phyloP scores from a whole-genome alignment of 352 stramenopile genomes.

The Phytophthora constricta region DNA sequence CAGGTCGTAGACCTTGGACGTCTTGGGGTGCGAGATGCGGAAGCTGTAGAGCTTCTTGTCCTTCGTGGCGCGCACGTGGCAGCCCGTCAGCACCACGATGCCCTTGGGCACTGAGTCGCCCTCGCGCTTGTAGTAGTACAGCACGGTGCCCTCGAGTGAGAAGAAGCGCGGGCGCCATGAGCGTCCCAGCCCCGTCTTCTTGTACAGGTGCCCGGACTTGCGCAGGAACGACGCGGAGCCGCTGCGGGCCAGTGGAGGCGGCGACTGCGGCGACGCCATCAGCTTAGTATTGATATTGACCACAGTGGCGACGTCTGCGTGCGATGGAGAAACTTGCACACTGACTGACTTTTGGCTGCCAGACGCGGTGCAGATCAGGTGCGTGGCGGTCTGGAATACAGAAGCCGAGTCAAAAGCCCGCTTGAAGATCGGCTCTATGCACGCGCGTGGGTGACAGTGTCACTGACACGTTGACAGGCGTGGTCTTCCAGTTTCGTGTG shows the following conservation, averaged over 20 bases:
- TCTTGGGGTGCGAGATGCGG: slow-evolving; percentile 73
- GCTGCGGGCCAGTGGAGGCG: slow-evolving; percentile 4
- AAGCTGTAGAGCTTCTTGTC: slow-evolving; percentile 83
- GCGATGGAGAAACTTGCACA: not conserved
- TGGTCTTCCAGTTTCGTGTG: too few species aligned
- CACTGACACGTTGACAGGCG: too few species aligned
- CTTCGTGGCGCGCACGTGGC: slow-evolving; percentile 50
- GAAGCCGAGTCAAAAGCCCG: not conserved
- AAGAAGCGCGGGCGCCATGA: slow-evolving; percentile 76
- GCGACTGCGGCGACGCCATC: slow-evolving; percentile 10
- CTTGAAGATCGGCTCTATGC: too few species aligned
- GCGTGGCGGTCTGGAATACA: too few species aligned
- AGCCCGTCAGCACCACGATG: slow-evolving; percentile 75
- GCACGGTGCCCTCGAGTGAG: slow-evolving; percentile 64
- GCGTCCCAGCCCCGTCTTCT: slow-evolving; percentile 59
- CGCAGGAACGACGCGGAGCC: slow-evolving; percentile 32
- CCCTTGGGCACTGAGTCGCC: slow-evolving; percentile 63
- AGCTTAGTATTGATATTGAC: not conserved
- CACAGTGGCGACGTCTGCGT: not conserved
- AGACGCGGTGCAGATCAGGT: too few species aligned
- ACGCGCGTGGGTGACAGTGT: too few species aligned
- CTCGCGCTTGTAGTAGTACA: slow-evolving; percentile 82
- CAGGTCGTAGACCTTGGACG: slow-evolving; percentile 72
- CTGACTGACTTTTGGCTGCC: too few species aligned
- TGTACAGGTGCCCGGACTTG: slow-evolving; percentile 74